Percentiles rank a stretch among this genome's conserved stretches.
Conservation (phyloP, 2,329 filamentous ascomycete genomes). For the Rhynchosporium agropyri region DNA sequence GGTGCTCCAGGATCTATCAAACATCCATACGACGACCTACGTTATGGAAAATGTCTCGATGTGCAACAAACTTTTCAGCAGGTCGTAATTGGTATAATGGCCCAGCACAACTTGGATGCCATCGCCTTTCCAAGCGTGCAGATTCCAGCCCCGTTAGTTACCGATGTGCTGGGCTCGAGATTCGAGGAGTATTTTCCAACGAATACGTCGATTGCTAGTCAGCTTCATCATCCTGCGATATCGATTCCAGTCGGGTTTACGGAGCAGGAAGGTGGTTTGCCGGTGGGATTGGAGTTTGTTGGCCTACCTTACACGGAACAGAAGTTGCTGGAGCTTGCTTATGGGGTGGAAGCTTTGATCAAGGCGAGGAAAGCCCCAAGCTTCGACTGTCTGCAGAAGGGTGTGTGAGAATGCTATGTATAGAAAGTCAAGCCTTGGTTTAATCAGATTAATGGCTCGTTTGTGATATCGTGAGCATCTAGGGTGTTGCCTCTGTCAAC, state of each 20-base stretch:
- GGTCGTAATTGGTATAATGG: slow-evolving; percentile 39
- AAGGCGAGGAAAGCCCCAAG: slow-evolving; percentile 23
- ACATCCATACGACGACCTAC: slow-evolving; percentile 38
- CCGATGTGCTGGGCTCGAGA: slow-evolving; percentile 40
- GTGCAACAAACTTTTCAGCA: slow-evolving; percentile 40
- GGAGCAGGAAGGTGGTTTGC: slow-evolving; percentile 35
- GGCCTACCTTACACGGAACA: slow-evolving; percentile 37
- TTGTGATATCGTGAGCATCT: no score
- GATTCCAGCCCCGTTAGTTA: slow-evolving; percentile 42
- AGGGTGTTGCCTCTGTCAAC: no score
- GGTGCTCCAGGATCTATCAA: slow-evolving; percentile 23
- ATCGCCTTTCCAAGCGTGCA: slow-evolving; percentile 44
- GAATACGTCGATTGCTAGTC: slow-evolving; percentile 44
- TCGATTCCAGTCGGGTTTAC: slow-evolving; percentile 43
- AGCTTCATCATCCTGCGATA: slow-evolving; percentile 42
- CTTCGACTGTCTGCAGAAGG: neutral
- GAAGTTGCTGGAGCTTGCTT: slow-evolving; percentile 28
- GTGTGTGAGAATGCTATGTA: neutral
- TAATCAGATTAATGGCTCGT: no score
- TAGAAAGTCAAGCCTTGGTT: neutral
- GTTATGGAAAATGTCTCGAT: slow-evolving; percentile 38
- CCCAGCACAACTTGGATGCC: slow-evolving; percentile 41
- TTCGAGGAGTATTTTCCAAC: slow-evolving; percentile 41
- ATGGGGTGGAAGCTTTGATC: slow-evolving; percentile 24
- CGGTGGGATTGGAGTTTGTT: slow-evolving; percentile 40